Base-by-base conservation (phyloP, 1,284 basidiomycete genomes). In the Grifola frondosa region DNA sequence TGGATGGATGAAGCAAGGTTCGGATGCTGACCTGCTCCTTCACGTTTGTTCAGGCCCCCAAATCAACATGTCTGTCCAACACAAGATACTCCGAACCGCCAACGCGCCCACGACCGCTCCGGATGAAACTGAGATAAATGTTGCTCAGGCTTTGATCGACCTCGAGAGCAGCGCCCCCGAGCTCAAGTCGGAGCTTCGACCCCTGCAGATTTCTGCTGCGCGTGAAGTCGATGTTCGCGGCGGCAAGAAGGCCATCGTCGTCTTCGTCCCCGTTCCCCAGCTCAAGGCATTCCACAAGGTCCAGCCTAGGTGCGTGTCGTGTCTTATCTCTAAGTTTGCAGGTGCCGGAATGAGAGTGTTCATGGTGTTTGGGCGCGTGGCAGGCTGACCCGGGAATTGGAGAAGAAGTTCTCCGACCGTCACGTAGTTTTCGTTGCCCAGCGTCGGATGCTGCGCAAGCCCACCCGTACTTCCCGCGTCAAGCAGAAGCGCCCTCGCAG, bases 371-470 rank as follows among this genome's bases (percentile, higher is more conserved):
- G 25, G 8, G 25, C 32, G 11, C 8, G 7, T 26, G 2, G n/a
- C 40, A 98, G 95, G 70, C 87, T 99, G 66, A 97, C 94, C 57
- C 88, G 95, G 52, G 96, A 99, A 72, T 84, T 99, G 65, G 97
- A 99, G 84, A 99, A 99, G 85, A 99, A 99, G 77, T 98, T 99
- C 77, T 93, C 95, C 41, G 93, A 97, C 73, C 88, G 94, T 65
- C 96, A 97, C 74, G 92, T 99, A 67, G 91, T 99, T 53, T 99
- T 99, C 69, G 85, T 99, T 66, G 95, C 91, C 46, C 97, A 99
- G 77, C 94, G 97, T 70, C 88, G 96, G 66, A 96, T 98, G 84
- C 81, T 99, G 69, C 88, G 88, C 78, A 98, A 97, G 77, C 95
- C 96, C 53, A 94, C 92, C 62, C 92, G 93, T 59, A 91, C 83